Percentiles rank a stretch among this genome's conserved stretches.
Conservation (phyloP, 2,329 filamentous ascomycete genomes). For the Cordyceps javanica region DNA sequence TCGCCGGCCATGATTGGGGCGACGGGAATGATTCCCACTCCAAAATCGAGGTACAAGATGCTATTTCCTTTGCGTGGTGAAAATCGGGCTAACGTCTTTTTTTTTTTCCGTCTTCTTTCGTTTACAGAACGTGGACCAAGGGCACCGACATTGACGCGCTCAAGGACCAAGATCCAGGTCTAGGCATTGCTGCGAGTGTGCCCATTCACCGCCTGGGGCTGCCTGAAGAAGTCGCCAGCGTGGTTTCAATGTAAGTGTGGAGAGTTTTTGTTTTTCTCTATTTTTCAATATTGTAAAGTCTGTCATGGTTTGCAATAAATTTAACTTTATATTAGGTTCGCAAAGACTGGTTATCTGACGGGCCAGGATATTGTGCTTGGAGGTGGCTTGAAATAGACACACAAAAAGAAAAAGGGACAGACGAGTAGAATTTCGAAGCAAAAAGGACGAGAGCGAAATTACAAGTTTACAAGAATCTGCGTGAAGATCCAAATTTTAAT, state of each 20-base stretch:
- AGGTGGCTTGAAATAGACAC: constrained; percentile 21
- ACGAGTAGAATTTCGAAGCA: neutral
- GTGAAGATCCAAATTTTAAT: too few relatives aligned
- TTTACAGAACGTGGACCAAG: constrained; percentile 25
- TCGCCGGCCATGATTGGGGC: constrained; percentile 63
- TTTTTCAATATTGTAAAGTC: neutral
- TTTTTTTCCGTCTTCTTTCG: too few relatives aligned
- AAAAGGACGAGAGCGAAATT: neutral
- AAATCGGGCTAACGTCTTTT: neutral
- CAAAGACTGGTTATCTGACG: constrained; percentile 24
- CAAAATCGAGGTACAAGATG: constrained; percentile 16
- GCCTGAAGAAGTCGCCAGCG: constrained; percentile 29
- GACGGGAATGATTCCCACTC: constrained; percentile 56
- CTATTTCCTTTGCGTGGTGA: too few relatives aligned
- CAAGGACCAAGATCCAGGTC: constrained; percentile 24
- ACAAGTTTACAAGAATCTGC: neutral
- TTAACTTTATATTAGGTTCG: constrained; percentile 18
- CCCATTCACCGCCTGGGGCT: constrained; percentile 28
- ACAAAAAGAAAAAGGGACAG: neutral
- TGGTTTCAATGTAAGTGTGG: constrained; percentile 28
- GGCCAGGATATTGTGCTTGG: constrained; percentile 23
- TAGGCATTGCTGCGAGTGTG: constrained; percentile 28
- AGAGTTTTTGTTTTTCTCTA: neutral
- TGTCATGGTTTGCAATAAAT: neutral
- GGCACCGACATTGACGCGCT: constrained; percentile 25